phyloP scores from a whole-genome alignment of 192 early-diverging fungal species.

The Dissophora globulifera region DNA sequence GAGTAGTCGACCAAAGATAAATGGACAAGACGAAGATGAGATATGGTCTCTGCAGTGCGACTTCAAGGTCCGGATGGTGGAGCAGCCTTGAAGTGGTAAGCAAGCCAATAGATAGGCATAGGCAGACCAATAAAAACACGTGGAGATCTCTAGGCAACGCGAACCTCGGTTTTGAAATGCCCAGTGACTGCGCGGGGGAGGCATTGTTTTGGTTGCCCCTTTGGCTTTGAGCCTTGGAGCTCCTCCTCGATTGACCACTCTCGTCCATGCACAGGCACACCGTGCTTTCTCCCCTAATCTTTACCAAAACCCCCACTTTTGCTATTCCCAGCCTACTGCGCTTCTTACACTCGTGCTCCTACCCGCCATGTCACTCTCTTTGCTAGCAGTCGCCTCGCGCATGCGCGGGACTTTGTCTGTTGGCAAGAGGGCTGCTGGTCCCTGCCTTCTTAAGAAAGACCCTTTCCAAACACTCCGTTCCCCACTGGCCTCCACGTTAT shows the following conservation, averaged over 20 bases:
- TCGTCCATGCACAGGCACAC: no score
- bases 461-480: no score
- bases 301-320: no score
- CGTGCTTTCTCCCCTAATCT: no score
- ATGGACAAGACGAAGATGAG: neutral
- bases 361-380: neutral
- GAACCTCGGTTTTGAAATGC: no score
- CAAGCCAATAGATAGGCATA: neutral
- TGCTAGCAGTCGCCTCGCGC: constrained; percentile 1
- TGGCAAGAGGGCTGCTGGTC: neutral
- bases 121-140: neutral
- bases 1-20: neutral
- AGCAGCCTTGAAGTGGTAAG: neutral
- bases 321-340: no score
- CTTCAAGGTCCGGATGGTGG: constrained; percentile 32
- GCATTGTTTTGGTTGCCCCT: no score
- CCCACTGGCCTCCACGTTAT: no score
- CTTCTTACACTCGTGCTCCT: neutral
- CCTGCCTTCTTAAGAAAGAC: neutral
- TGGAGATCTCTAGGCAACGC: neutral
- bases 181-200: no score
- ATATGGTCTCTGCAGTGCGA: constrained; percentile 35
- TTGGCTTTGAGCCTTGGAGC: no score
- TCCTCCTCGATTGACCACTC: no score
- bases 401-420: constrained; percentile 7